These are phyloP conservation scores for Neurospora pannonica DNA, from an alignment of 495 filamentous ascomycete genomes.

Conservation along the genomic window DNA sequence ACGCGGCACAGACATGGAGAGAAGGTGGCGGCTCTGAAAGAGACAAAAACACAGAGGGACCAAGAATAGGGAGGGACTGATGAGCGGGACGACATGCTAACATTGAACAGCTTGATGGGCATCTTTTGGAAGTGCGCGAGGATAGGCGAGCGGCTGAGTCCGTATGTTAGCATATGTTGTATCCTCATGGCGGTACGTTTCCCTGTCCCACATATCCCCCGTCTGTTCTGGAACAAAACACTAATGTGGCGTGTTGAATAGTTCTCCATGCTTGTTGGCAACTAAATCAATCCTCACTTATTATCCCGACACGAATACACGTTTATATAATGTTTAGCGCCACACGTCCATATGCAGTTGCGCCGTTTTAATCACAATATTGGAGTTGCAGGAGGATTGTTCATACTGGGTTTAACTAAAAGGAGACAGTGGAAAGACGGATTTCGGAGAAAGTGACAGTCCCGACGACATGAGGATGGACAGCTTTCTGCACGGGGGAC, in stretches of 20 bases:
- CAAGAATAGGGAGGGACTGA: too few species aligned
- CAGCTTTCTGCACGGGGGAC: neutral
- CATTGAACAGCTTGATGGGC: conserved; percentile 56
- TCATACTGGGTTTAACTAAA: neutral
- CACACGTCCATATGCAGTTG: neutral
- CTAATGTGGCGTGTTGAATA: neutral
- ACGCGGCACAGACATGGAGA: neutral
- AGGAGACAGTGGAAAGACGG: neutral
- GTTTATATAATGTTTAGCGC: neutral
- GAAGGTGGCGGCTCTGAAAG: too few species aligned
- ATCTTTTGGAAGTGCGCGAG: conserved; percentile 96
- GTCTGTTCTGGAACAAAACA: neutral
- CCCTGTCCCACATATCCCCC: neutral
- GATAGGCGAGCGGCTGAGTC: conserved; percentile 86
- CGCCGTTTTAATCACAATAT: neutral
- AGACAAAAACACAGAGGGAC: neutral
- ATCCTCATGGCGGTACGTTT: conserved; percentile 75
- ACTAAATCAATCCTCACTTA: neutral
- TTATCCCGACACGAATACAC: neutral
- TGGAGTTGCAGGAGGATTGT: neutral
- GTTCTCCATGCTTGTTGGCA: conserved; percentile 10
- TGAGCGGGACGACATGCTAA: neutral
- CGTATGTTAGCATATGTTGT: conserved; percentile 93
- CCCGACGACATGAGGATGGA: neutral
- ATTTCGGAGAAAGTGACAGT: neutral